Base-by-base conservation (phyloP, 345 rosid genomes). In the Theobroma cacao region DNA sequence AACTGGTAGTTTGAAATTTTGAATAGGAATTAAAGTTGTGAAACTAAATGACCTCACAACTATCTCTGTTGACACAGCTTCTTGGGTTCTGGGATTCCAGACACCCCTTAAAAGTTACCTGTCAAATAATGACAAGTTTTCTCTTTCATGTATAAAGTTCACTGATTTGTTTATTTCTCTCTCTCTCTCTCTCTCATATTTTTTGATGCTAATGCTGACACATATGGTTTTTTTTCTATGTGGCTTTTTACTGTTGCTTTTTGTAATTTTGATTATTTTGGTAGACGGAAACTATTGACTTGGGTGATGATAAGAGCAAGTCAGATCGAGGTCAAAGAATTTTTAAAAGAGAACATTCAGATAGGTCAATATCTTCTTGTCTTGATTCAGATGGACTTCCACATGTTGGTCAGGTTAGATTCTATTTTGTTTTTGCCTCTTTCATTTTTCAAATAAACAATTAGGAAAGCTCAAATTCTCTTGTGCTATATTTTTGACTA, bases 321-420 rank as follows among this genome's bases (percentile, higher is more conserved):
- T 83, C 85, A 71, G 90, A 77, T 53, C 77, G 82, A 80, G 72
- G 84, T 61, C 80, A 81, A 68, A 86, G 67, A 82, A 82, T 79
- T 68, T 96, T 94, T 80, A 86, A 83, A 77, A 91, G 97, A 80
- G 87, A 88, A 79, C 83, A 77, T 72, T 59, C 73, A 75, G 90
- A 89, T 77, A 90, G 70, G 80, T 81, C 92, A 34, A 65, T 41
- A 59, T 89, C 86, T 81, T 77, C 92, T 79, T 36, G 58, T 79
- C 87, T 95, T 78, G 99, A 93, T 87, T 84, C 90, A 12, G 99
- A 92, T 84, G 99, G 99, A 63, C 95, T 94, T 86, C 98, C 98
- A 38, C 89, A 87, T 85, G 90, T 94, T 83, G 97, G 98, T 77
- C 97, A 96, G 97, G 99, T 92, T 72, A 67, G 87, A 41, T 31